Evolutionary conservation across 192 early-diverging fungal species (phyloP).

Genomic region (Obelidium mucronatum): DNA sequence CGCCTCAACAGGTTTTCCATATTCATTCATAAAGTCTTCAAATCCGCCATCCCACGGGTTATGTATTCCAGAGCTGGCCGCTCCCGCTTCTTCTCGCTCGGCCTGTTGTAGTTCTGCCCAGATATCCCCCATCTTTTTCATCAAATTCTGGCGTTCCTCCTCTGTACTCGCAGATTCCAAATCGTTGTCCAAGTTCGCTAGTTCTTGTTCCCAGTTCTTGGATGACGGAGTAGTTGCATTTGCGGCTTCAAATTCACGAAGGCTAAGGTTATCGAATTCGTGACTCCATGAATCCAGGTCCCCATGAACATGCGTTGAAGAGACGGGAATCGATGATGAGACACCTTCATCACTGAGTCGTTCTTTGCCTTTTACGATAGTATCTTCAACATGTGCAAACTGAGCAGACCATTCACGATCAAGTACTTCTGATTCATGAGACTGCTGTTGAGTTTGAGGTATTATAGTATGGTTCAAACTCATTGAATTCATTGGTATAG

Average conservation of each 20-base stretch:
- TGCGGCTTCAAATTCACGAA: neutral
- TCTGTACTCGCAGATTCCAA: neutral
- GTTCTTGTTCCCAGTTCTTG: conserved; percentile 37
- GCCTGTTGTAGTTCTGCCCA: conserved; percentile 59
- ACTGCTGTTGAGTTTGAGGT: neutral
- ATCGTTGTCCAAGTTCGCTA: conserved; percentile 20
- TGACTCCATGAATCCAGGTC: conserved; percentile 10
- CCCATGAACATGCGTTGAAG: conserved; percentile 9
- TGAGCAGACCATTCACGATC: conserved; percentile 29
- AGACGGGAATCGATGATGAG: neutral
- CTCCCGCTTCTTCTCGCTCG: conserved; percentile 6
- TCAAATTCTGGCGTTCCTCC: conserved; percentile 39
- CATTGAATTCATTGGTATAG: neutral
- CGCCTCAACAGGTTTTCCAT: conserved; percentile 34
- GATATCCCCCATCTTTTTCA: conserved; percentile 30
- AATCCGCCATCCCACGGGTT: conserved; percentile 41
- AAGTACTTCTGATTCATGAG: neutral
- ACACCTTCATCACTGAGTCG: neutral
- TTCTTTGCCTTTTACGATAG: conserved; percentile 2
- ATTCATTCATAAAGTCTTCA: conserved; percentile 53
- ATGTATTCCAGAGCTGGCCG: neutral
- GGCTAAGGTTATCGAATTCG: conserved; percentile 10
- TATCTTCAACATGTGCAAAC: neutral
- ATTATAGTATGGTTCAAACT: neutral
- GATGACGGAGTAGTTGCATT: neutral